Evolutionary conservation across 176 grass and related monocot genomes (phyloP).

Genomic region (Saccharum officinarum): DNA sequence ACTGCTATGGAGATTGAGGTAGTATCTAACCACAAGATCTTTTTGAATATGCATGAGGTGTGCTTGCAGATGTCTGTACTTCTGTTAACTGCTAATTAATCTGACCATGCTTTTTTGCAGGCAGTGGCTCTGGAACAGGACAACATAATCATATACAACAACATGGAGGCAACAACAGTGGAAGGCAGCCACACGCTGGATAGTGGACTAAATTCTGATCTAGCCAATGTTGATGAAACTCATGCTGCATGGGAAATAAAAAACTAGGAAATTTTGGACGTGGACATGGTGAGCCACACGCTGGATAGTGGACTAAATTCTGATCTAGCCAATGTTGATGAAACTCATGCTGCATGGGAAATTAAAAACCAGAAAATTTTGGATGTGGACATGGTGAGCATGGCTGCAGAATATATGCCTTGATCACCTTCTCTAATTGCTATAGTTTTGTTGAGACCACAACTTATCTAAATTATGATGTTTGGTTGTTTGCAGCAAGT

Average conservation of each 20-base stretch:
- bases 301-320: conserved; percentile 1
- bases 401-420: neutral
- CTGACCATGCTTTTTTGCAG: conserved; percentile 34
- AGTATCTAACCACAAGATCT: conserved; percentile 27
- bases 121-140: neutral
- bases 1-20: conserved; percentile 17
- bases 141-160: conserved; percentile 10
- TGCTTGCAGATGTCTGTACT: conserved; percentile 31
- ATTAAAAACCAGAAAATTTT: conserved; percentile 28
- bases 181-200: conserved; percentile 10
- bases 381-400: conserved; percentile 36
- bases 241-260: conserved; percentile 19
- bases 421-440: neutral
- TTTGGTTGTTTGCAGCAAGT: conserved; percentile 37
- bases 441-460: neutral
- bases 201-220: conserved; percentile 5
- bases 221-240: conserved; percentile 27
- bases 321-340: conserved; percentile 30
- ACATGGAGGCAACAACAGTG: conserved; percentile 1
- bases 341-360: conserved; percentile 18
- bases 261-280: conserved; percentile 25
- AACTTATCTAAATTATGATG: conserved; percentile 18
- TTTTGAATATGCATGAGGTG: conserved; percentile 34
- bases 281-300: conserved; percentile 31
- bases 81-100: conserved; percentile 29